Percentiles rank a stretch among this genome's conserved stretches.
Evolutionary conservation across 2,329 filamentous ascomycete species (phyloP).

Genomic region (Biscogniauxia marginata): DNA sequence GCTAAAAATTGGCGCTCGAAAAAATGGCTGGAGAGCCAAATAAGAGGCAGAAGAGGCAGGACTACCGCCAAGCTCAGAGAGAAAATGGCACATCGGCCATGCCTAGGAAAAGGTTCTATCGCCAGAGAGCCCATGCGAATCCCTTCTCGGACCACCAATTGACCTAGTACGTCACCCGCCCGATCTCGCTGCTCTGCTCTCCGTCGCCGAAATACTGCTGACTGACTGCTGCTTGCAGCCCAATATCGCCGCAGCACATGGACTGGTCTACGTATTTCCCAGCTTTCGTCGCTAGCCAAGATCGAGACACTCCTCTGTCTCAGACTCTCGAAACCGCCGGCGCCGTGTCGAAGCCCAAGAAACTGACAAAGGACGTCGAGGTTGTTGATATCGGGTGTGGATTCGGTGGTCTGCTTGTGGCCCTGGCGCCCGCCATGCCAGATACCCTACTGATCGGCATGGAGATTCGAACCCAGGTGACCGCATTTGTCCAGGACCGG

Average conservation of each 20-base stretch:
- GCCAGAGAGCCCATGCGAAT: slow-evolving; percentile 95
- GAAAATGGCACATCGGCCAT: slow-evolving; percentile 58
- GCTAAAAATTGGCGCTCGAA: too few species aligned
- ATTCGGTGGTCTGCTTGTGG: slow-evolving; percentile 87
- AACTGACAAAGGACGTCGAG: slow-evolving; percentile 70
- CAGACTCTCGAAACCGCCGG: slow-evolving; percentile 17
- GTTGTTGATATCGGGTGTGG: slow-evolving; percentile 97
- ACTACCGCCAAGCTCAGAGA: slow-evolving; percentile 57
- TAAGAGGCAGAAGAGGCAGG: slow-evolving; percentile 65
- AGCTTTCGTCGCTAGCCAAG: slow-evolving; percentile 55
- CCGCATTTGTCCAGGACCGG: slow-evolving; percentile 85
- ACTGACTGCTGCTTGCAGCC: slow-evolving; percentile 52
- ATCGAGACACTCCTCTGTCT: slow-evolving; percentile 26
- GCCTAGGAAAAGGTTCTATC: slow-evolving; percentile 93
- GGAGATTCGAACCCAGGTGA: slow-evolving; percentile 88
- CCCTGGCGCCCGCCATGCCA: slow-evolving; percentile 77
- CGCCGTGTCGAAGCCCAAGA: slow-evolving; percentile 25
- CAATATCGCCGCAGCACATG: slow-evolving; percentile 77
- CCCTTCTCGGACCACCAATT: slow-evolving; percentile 94
- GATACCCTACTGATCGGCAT: slow-evolving; percentile 82
- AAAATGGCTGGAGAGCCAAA: slow-evolving; percentile 45
- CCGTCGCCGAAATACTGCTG: slow-evolving; percentile 19
- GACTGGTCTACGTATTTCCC: slow-evolving; percentile 88
- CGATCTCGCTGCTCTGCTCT: neutral
- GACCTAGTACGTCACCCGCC: slow-evolving; percentile 68